Evolutionary conservation across 805 yeast species (phyloP).

Genomic region (Saturnispora quitensis): DNA sequence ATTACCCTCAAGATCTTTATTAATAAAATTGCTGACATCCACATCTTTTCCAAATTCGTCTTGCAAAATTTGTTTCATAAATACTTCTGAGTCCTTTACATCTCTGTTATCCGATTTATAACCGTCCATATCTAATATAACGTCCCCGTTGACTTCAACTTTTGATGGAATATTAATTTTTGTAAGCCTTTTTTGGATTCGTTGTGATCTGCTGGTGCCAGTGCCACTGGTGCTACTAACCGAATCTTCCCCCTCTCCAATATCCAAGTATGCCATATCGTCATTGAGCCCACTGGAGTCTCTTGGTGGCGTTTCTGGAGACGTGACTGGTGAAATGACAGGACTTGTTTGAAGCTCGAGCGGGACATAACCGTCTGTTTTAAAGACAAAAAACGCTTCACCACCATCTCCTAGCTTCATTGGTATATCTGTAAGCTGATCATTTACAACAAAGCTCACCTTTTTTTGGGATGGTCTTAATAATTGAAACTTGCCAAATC

Average conservation of each 20-base stretch:
- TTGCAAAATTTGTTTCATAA: conserved; percentile 59
- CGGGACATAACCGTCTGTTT: conserved; percentile 68
- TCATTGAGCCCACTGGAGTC: conserved; percentile 20
- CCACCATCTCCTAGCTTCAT: conserved; percentile 98
- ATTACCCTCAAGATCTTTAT: conserved; percentile 59
- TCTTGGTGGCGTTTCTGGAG: conserved; percentile 27
- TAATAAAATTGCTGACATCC: conserved; percentile 36
- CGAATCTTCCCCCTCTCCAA: conserved; percentile 27
- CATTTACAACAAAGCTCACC: conserved; percentile 84
- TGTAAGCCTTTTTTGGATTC: neutral
- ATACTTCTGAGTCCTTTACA: conserved; percentile 65
- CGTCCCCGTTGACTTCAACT: conserved; percentile 81
- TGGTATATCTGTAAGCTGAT: conserved; percentile 67
- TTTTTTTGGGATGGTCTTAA: conserved; percentile 92
- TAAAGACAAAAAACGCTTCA: conserved; percentile 95
- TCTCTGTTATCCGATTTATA: conserved; percentile 81
- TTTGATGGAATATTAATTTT: conserved; percentile 58
- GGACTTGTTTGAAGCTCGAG: conserved; percentile 78
- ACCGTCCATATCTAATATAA: conserved; percentile 90
- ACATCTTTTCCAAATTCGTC: conserved; percentile 62
- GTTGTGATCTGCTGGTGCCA: neutral
- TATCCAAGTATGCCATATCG: conserved; percentile 47
- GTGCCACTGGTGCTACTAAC: neutral
- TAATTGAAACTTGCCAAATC: conserved; percentile 91
- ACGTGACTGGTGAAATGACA: conserved; percentile 55